A percentile compares a stretch with the other conserved stretches of the same genome.
These are phyloP conservation scores for Strombidium stylifer DNA, from an alignment of 73 alveolate genomes.

Conservation along the genomic window DNA sequence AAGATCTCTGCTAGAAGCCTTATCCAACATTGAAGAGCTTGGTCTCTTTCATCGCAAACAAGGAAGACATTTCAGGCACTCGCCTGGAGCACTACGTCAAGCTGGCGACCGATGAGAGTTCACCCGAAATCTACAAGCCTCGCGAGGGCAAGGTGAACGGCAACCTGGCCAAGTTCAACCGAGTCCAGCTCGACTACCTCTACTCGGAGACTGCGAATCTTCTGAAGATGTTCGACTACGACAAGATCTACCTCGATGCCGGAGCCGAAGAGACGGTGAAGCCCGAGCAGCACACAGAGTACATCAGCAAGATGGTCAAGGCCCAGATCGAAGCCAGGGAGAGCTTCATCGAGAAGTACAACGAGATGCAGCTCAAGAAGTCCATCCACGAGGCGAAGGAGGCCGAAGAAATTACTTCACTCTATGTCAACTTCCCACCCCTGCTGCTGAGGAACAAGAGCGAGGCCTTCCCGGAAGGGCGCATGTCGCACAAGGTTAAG, in stretches of 20 bases:
- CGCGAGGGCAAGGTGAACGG: conserved; percentile 33
- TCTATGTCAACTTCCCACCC: conserved; percentile 30
- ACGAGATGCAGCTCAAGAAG: conserved; percentile 6
- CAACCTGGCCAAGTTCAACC: conserved; percentile 23
- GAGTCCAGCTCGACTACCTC: conserved; percentile 26
- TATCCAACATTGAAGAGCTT: conserved; percentile 24
- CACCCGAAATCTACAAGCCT: conserved; percentile 46
- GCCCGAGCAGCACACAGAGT: background rate
- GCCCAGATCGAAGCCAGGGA: background rate
- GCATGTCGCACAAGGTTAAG: conserved; percentile 19
- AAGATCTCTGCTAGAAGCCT: conserved; percentile 36
- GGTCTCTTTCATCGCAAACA: conserved; percentile 8
- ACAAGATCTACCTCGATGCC: background rate
- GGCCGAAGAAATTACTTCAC: conserved; percentile 34
- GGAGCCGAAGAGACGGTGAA: background rate
- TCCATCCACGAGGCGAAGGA: background rate
- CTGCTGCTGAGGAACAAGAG: conserved; percentile 38
- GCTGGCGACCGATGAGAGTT: conserved; percentile 26
- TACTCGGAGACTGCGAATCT: conserved; percentile 4
- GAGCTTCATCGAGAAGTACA: conserved; percentile 5
- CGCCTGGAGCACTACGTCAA: conserved; percentile 25
- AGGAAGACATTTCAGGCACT: conserved; percentile 4
- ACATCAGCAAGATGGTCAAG: background rate
- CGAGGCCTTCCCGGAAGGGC: conserved; percentile 28
- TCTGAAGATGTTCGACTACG: conserved; percentile 7